These are phyloP conservation scores for Fomitopsis betulina DNA, from an alignment of 1,284 basidiomycete genomes.

Conservation along the genomic window DNA sequence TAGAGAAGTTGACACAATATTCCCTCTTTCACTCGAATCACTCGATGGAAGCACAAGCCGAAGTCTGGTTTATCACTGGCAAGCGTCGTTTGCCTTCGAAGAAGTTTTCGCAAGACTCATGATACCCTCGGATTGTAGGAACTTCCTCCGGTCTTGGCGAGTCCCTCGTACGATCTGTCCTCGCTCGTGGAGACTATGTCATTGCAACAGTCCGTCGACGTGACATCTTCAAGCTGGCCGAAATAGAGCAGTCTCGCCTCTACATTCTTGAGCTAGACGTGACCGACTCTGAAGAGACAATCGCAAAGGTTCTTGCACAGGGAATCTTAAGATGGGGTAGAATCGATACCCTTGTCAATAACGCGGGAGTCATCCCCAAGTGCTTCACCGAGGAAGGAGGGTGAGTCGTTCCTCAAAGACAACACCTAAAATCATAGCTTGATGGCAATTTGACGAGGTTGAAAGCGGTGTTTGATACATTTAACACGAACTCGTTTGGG, in stretches of 20 bases:
- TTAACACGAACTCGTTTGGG: conserved; percentile 29
- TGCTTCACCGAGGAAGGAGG: conserved; percentile 32
- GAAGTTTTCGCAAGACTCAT: no score
- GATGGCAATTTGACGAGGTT: no score
- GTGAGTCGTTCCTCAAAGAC: conserved; percentile 26
- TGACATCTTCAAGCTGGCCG: conserved; percentile 24
- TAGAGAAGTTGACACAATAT: no score
- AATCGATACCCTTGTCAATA: conserved; percentile 56
- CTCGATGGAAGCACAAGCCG: no score
- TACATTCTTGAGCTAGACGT: conserved; percentile 34
- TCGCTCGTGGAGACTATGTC: conserved; percentile 53
- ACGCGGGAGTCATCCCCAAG: conserved; percentile 43
- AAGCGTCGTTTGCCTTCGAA: no score
- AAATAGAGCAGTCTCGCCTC: conserved; percentile 17
- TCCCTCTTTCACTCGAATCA: no score
- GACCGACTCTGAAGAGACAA: conserved; percentile 23
- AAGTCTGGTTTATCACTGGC: no score
- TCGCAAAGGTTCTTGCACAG: conserved; percentile 34
- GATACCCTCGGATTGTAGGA: no score
- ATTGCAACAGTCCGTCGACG: conserved; percentile 36
- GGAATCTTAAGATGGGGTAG: conserved; percentile 42
- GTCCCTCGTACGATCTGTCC: conserved; percentile 40
- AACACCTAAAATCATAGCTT: no score
- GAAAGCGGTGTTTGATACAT: no score
- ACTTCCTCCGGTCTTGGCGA: conserved; percentile 57